Percentiles rank a stretch among this genome's conserved stretches.
Evolutionary conservation across 2,329 filamentous ascomycete genomes (phyloP).

Genomic region (Ascochyta viciae-villosae): DNA sequence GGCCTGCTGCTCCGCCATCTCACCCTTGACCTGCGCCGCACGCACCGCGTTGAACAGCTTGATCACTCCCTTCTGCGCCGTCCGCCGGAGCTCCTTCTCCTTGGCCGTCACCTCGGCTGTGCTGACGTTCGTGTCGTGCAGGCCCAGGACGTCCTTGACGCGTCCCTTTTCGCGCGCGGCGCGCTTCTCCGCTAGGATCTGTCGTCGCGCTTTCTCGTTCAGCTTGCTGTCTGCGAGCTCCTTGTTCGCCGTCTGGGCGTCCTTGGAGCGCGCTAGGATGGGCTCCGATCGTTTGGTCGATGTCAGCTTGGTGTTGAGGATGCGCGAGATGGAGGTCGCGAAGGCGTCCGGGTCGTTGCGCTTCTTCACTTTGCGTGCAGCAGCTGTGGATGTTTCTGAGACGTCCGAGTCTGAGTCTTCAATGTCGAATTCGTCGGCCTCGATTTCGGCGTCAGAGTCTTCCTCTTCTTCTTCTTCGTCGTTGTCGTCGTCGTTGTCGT

Average conservation of each 20-base stretch:
- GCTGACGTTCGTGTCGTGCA: conserved; percentile 58
- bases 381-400: conserved; percentile 44
- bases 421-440: conserved; percentile 44
- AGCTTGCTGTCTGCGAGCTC: conserved; percentile 78
- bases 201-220: conserved; percentile 79
- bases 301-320: conserved; percentile 87
- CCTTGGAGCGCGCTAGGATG: conserved; percentile 83
- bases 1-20: conserved; percentile 74
- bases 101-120: conserved; percentile 67
- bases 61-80: conserved; percentile 90
- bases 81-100: conserved; percentile 83
- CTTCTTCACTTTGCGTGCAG: conserved; percentile 68
- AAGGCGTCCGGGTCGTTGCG: conserved; percentile 92
- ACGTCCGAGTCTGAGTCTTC: conserved; percentile 36
- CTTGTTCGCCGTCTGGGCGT: conserved; percentile 74
- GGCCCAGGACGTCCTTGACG: conserved; percentile 81
- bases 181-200: conserved; percentile 81
- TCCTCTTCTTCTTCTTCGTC: conserved; percentile 40
- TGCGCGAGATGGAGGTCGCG: conserved; percentile 90
- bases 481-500: conserved; percentile 28
- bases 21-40: conserved; percentile 87
- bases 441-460: conserved; percentile 51
- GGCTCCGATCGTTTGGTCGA: conserved; percentile 83
- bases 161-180: conserved; percentile 83
- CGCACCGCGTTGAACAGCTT: conserved; percentile 96